These are phyloP conservation scores for Zygotorulaspora mrakii DNA, from an alignment of 1,139 yeast species.

Conservation along the genomic window DNA sequence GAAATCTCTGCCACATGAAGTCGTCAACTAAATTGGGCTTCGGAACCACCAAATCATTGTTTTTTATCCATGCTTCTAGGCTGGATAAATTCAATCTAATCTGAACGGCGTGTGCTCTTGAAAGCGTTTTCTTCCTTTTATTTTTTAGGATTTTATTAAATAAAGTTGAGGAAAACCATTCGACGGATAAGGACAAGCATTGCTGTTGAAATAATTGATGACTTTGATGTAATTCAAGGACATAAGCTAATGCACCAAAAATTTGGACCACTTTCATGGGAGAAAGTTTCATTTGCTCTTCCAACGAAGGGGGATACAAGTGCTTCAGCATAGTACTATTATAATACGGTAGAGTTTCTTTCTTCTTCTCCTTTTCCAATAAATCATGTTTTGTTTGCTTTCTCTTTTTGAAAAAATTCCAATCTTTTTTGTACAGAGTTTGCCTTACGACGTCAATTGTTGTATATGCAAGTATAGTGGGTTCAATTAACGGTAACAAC, in stretches of 20 bases:
- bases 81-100: slow-evolving; percentile 80
- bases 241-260: slow-evolving; percentile 82
- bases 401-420: slow-evolving; percentile 67
- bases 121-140: slow-evolving; percentile 55
- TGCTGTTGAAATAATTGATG: slow-evolving; percentile 73
- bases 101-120: slow-evolving; percentile 85
- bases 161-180: slow-evolving; percentile 68
- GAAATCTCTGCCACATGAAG: slow-evolving; percentile 41
- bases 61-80: slow-evolving; percentile 88
- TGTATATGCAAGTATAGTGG: slow-evolving; percentile 60
- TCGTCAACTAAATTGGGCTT: slow-evolving; percentile 45
- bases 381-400: slow-evolving; percentile 35
- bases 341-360: slow-evolving; percentile 37
- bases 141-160: slow-evolving; percentile 70
- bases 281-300: slow-evolving; percentile 73
- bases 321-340: slow-evolving; percentile 60
- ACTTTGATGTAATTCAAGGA: slow-evolving; percentile 74
- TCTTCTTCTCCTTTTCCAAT: slow-evolving; percentile 13
- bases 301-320: slow-evolving; percentile 67
- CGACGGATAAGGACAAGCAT: slow-evolving; percentile 71
- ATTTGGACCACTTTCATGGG: slow-evolving; percentile 84
- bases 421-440: slow-evolving; percentile 60
- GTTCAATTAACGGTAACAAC: slow-evolving; percentile 53
- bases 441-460: slow-evolving; percentile 62
- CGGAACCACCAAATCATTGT: slow-evolving; percentile 52